A percentile compares a stretch with the other conserved stretches of the same genome.
Conservation (phyloP, 768 basidiomycete species). For the Stropharia rugosoannulata region DNA sequence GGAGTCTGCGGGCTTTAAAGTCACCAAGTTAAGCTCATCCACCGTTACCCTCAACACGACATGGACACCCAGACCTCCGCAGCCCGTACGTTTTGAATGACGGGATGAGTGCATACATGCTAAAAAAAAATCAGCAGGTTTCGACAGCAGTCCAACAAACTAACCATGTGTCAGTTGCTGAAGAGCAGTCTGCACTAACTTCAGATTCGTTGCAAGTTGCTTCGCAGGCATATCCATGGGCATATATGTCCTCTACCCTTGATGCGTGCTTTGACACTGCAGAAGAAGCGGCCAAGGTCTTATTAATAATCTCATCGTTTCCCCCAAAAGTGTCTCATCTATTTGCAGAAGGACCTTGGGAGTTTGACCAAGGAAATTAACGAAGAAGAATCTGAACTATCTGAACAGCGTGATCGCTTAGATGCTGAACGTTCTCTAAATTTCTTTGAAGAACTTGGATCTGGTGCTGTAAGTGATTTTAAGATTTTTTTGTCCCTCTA, state of each 20-base stretch:
- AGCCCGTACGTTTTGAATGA: not conserved
- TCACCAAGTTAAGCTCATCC: constrained; percentile 25
- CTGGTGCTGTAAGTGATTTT: constrained; percentile 29
- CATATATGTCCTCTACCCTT: constrained; percentile 57
- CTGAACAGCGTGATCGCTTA: constrained; percentile 40
- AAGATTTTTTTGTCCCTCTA: not conserved
- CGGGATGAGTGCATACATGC: not conserved
- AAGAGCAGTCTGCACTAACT: constrained; percentile 22
- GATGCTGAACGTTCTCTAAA: constrained; percentile 42
- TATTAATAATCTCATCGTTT: constrained; percentile 5
- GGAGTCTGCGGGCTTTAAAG: constrained; percentile 19
- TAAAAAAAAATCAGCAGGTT: constrained; percentile 8
- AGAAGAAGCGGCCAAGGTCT: constrained; percentile 34
- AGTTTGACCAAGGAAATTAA: constrained; percentile 29
- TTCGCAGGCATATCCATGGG: constrained; percentile 58
- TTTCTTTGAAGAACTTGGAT: constrained; percentile 45
- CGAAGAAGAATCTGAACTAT: constrained; percentile 38
- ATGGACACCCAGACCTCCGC: constrained; percentile 20
- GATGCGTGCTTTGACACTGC: constrained; percentile 47
- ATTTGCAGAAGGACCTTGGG: constrained; percentile 35
- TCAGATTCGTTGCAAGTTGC: constrained; percentile 45
- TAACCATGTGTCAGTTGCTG: constrained; percentile 4
- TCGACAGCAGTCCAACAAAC: constrained; percentile 1
- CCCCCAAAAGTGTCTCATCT: not conserved
- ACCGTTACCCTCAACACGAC: constrained; percentile 23